A percentile compares a stretch with the other conserved stretches of the same genome.
phyloP scores from a whole-genome alignment of 345 rosid species.

The Eucalyptus cloeziana region DNA sequence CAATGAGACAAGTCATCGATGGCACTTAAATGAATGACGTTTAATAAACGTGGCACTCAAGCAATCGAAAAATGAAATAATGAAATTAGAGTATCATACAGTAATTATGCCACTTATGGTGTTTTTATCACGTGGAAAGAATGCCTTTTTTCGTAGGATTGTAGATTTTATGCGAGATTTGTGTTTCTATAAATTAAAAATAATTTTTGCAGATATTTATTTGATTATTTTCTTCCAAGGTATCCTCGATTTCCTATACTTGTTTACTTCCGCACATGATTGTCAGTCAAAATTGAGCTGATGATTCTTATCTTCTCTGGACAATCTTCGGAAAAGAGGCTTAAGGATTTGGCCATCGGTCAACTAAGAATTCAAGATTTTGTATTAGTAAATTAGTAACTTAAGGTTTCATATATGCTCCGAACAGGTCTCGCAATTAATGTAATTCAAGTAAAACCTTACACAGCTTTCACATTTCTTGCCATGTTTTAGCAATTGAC shows the following conservation, averaged over 20 bases:
- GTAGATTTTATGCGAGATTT: too few species aligned
- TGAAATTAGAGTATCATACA: neutral
- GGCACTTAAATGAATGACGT: neutral
- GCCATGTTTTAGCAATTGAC: neutral
- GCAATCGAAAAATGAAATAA: neutral
- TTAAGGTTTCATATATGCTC: neutral
- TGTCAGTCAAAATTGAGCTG: neutral
- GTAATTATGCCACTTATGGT: too few species aligned
- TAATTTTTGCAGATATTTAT: too few species aligned
- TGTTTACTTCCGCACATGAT: neutral
- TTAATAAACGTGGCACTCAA: neutral
- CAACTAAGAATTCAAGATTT: neutral
- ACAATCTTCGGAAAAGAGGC: neutral
- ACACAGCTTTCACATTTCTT: neutral
- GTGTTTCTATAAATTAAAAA: too few species aligned
- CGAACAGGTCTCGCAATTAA: neutral
- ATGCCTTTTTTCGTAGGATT: too few species aligned
- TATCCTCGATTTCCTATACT: too few species aligned
- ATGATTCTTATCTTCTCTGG: neutral
- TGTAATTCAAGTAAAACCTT: neutral
- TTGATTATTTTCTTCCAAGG: neutral
- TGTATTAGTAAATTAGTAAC: neutral
- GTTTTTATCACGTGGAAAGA: too few species aligned
- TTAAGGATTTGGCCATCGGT: neutral
- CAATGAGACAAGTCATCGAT: neutral